phyloP scores from a whole-genome alignment of 371 early-diverging fungal species.

The Mucor racemosus region DNA sequence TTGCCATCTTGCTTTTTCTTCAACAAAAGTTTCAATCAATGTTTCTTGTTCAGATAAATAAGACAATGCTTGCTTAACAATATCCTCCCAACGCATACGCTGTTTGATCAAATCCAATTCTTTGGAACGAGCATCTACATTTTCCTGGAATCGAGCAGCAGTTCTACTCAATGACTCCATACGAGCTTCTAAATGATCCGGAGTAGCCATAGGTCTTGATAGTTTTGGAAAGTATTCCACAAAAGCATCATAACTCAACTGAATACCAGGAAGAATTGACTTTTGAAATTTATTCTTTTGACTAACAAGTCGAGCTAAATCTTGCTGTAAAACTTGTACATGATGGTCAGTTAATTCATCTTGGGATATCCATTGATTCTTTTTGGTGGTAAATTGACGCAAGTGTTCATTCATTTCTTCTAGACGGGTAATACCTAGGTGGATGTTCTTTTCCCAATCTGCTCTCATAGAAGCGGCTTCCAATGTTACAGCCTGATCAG shows the following conservation, averaged over 20 bases:
- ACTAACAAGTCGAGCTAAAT: slow-evolving; percentile 24
- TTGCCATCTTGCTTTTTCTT: slow-evolving; percentile 47
- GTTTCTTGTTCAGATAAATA: slow-evolving; percentile 23
- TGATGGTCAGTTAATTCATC: slow-evolving; percentile 34
- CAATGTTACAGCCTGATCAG: slow-evolving; percentile 39
- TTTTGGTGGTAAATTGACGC: slow-evolving; percentile 34
- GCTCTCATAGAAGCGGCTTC: slow-evolving; percentile 40
- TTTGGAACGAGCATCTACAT: slow-evolving; percentile 25
- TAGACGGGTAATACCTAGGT: slow-evolving; percentile 27
- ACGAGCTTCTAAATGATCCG: slow-evolving; percentile 48
- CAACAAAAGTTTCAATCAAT: slow-evolving; percentile 35
- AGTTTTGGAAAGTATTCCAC: slow-evolving; percentile 41
- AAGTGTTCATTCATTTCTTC: slow-evolving; percentile 46
- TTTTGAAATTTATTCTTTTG: slow-evolving; percentile 34
- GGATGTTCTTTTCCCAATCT: slow-evolving; percentile 38
- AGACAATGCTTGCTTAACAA: slow-evolving; percentile 26
- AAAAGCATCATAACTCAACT: slow-evolving; percentile 40
- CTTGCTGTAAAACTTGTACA: slow-evolving; percentile 27
- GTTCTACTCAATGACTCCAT: slow-evolving; percentile 42
- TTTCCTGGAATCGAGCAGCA: slow-evolving; percentile 35
- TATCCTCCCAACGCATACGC: slow-evolving; percentile 31
- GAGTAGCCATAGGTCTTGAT: slow-evolving; percentile 43
- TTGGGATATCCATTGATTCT: slow-evolving; percentile 32
- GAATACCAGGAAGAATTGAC: slow-evolving; percentile 31
- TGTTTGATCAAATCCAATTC: slow-evolving; percentile 40